Conservation (phyloP, 257 asterid genomes). For the Perilla frutescens region DNA sequence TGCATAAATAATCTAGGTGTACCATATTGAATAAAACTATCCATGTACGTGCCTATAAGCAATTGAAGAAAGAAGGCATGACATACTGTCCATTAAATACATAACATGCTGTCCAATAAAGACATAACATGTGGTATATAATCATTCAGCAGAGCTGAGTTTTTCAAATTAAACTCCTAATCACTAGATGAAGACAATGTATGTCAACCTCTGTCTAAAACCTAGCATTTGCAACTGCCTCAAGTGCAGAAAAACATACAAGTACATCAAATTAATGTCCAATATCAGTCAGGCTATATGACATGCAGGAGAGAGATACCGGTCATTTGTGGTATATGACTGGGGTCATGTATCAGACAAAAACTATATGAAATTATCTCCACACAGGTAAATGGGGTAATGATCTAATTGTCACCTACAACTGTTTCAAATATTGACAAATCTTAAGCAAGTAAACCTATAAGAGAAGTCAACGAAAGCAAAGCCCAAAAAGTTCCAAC, state of each 20-base stretch:
- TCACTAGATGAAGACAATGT: not conserved
- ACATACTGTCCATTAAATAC: not conserved
- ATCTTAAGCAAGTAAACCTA: not conserved
- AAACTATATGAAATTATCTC: not conserved
- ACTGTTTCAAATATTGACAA: not conserved
- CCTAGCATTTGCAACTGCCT: not conserved
- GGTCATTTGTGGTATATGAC: not conserved
- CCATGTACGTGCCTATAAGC: constrained; percentile 16
- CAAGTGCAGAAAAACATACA: not conserved
- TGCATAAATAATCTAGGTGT: constrained; percentile 9
- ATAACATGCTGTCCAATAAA: not conserved
- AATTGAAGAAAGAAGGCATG: constrained; percentile 5
- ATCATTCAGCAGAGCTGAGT: constrained; percentile 3
- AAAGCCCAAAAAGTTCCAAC: constrained; percentile 8
- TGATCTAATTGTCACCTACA: constrained; percentile 11
- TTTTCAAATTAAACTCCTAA: constrained; percentile 27
- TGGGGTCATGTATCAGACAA: not conserved
- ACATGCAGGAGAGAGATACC: not conserved
- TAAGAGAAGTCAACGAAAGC: constrained; percentile 4
- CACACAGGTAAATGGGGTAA: not conserved
- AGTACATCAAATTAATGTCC: constrained; percentile 15
- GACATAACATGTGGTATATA: not conserved
- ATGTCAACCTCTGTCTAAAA: constrained; percentile 10
- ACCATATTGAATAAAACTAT: not conserved
- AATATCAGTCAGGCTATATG: constrained; percentile 1